A percentile compares a stretch with the other conserved stretches of the same genome.
Evolutionary conservation across 1,139 yeast genomes (phyloP).

Genomic region (Sugiyamaella pinicola): DNA sequence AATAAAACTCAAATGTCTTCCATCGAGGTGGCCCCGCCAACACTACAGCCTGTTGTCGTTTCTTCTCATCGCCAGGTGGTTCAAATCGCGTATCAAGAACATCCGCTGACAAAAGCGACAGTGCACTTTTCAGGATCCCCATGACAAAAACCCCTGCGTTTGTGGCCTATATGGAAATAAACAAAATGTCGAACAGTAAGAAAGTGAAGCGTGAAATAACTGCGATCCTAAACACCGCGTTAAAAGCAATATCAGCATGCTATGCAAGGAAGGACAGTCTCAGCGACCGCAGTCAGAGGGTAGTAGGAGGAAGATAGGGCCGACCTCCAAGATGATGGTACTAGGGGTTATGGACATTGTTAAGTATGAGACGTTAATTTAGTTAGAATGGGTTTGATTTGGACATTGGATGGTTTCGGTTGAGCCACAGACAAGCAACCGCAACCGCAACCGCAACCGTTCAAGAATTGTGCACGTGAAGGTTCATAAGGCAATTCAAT

Average conservation of each 20-base stretch:
- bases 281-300: background rate
- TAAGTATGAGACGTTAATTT: too few relatives aligned
- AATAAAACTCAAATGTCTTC: conserved; percentile 70
- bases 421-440: too few relatives aligned
- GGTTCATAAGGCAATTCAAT: too few relatives aligned
- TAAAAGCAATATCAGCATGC: background rate
- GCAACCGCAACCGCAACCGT: too few relatives aligned
- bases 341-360: too few relatives aligned
- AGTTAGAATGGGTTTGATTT: too few relatives aligned
- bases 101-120: conserved; percentile 61
- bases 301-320: background rate
- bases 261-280: background rate
- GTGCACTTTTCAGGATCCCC: conserved; percentile 13
- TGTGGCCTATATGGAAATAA: too few relatives aligned
- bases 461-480: too few relatives aligned
- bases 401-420: too few relatives aligned
- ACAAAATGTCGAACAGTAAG: too few relatives aligned
- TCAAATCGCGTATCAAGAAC: conserved; percentile 73
- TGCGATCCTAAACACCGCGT: background rate
- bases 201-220: too few relatives aligned
- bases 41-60: conserved; percentile 47
- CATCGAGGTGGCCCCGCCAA: conserved; percentile 63
- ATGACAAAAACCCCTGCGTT: background rate
- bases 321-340: background rate
- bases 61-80: conserved; percentile 54